These are phyloP conservation scores for Verticillium tricorpus DNA, from an alignment of 2,329 filamentous ascomycete species.

Conservation along the genomic window DNA sequence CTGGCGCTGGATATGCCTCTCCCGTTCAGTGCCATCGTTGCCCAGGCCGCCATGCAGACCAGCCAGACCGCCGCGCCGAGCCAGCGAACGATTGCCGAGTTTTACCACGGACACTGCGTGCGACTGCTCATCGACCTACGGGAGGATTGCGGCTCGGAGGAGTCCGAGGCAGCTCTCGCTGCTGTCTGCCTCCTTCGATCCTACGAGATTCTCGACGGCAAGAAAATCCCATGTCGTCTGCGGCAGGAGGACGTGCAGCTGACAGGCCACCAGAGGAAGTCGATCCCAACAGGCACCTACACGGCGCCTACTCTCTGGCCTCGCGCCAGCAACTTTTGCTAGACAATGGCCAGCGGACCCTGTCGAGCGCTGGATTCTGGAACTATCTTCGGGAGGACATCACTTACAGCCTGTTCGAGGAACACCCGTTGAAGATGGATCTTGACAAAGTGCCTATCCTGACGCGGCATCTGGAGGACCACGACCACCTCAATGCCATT, in stretches of 20 bases:
- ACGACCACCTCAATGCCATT: slow-evolving; percentile 33
- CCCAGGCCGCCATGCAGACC: slow-evolving; percentile 37
- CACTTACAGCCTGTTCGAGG: slow-evolving; percentile 44
- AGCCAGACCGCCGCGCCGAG: slow-evolving; percentile 24
- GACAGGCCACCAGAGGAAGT: slow-evolving; percentile 23
- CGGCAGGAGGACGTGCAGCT: neutral
- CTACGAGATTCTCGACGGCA: slow-evolving; percentile 42
- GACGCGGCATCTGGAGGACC: slow-evolving; percentile 15
- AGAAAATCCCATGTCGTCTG: neutral
- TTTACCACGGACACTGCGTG: slow-evolving; percentile 35
- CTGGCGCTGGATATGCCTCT: slow-evolving; percentile 33
- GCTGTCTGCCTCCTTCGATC: slow-evolving; percentile 42
- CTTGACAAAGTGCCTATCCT: slow-evolving; percentile 16
- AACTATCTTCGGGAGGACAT: slow-evolving; percentile 49
- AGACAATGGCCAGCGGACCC: slow-evolving; percentile 16
- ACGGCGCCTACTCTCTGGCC: slow-evolving; percentile 41
- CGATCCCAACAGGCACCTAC: slow-evolving; percentile 39
- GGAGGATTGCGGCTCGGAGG: slow-evolving; percentile 20
- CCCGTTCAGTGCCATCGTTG: slow-evolving; percentile 38
- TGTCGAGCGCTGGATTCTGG: slow-evolving; percentile 41
- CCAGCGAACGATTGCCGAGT: slow-evolving; percentile 24
- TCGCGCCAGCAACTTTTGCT: slow-evolving; percentile 20
- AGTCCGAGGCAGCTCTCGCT: slow-evolving; percentile 35
- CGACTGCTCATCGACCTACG: slow-evolving; percentile 32
- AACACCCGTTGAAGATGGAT: slow-evolving; percentile 36